A percentile compares a stretch with the other conserved stretches of the same genome.
Evolutionary conservation across 2,329 filamentous ascomycete species (phyloP).

Genomic region (Apiospora aurea): DNA sequence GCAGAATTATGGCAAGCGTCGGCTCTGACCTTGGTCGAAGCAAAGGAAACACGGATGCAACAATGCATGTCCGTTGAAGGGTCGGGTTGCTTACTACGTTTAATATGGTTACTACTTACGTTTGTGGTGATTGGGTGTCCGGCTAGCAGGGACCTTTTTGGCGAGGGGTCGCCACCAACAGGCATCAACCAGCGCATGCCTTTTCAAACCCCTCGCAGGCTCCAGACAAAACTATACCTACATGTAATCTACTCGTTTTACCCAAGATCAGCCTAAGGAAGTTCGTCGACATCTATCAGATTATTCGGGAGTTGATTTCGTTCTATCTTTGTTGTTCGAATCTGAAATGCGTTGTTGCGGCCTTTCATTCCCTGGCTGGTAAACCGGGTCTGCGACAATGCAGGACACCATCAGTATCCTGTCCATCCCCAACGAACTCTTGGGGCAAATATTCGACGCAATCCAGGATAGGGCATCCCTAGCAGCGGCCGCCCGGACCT

Average conservation of each 20-base stretch:
- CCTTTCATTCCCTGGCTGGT: not conserved
- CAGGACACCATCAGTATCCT: not conserved
- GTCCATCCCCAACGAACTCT: not conserved
- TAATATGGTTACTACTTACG: too few species aligned
- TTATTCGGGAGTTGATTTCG: not conserved
- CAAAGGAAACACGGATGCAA: too few species aligned
- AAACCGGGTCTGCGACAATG: not conserved
- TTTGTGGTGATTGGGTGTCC: too few species aligned
- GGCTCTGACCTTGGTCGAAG: too few species aligned
- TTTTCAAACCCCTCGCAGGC: not conserved
- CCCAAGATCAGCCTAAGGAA: too few species aligned
- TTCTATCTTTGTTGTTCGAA: too few species aligned
- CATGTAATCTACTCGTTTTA: too few species aligned
- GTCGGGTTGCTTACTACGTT: too few species aligned
- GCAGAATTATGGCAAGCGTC: too few species aligned
- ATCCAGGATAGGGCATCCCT: not conserved
- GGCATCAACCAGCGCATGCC: not conserved
- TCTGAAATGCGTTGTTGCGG: not conserved
- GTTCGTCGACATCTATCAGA: not conserved
- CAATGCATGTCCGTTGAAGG: too few species aligned
- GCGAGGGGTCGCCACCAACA: not conserved
- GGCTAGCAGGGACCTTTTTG: not conserved
- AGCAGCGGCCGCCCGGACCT: slow-evolving; percentile 2
- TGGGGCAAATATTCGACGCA: not conserved
- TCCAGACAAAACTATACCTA: too few species aligned